Evolutionary conservation across 257 asterid species (phyloP), one percentile per base, ranked within the genome.

Genomic region (Salvia splendens): DNA sequence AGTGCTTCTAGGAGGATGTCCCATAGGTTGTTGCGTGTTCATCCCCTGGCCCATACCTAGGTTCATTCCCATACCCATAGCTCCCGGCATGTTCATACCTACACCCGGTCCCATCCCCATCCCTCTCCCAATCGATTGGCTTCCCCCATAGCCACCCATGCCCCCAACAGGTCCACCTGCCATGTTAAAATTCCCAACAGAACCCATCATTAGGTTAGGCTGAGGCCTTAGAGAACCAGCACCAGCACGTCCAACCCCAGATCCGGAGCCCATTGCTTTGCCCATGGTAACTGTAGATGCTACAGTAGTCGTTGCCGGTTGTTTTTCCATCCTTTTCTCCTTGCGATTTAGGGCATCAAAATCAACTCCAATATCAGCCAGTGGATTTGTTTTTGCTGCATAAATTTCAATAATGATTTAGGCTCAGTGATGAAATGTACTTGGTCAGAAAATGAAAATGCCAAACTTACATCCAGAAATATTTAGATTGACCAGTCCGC

Each of bases 261-360:
- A 85, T 77, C 99, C 97, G 15, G 92, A 81, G 52, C 99, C 99
- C 99, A 94, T 94, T 45, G 98, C 98, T 81, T 91, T 88, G 53
- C 99, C 99, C 98, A 94, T 91, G 64, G 78, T 83, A 42, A 91
- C 64, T 6, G 87, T 94, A 24, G 99, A 91, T 50, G 84, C 81
- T 38, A 67, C 83, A 4, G 89, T 42, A 46, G 86, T n/a, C n/a
- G n/a, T 38, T 10, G 87, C 72, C 61, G 96, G 96, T 73, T 91
- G 98, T 75, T 91, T 91, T 71, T 91, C 99, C 95, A 94, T 83
- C 78, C 98, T 84, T 83, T 87, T 94, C 76, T 94, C 99, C 86
- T 75, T 88, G 48, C 97, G 96, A 61, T 94, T 94, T 70, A 94
- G 85, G 49, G 96, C 89, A 62, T 94, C 99, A 75, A 94, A 94